Conservation (phyloP, 495 filamentous ascomycete species). For the Tetracladium marchalianum region DNA sequence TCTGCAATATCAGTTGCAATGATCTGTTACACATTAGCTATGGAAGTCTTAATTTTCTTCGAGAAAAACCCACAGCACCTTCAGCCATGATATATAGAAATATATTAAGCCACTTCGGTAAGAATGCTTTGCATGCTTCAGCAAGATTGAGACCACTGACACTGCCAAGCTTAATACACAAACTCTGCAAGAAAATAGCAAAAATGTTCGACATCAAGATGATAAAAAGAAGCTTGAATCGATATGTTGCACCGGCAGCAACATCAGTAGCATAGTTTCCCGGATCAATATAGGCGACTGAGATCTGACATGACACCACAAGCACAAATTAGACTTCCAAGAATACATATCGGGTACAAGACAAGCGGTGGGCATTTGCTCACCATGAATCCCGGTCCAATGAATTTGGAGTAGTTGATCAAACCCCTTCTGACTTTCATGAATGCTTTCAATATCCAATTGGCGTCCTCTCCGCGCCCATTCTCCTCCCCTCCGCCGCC, state of each 20-base stretch:
- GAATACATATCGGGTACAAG: too few species aligned
- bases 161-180: slow-evolving; percentile 78
- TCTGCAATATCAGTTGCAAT: slow-evolving; percentile 89
- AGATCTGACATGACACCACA: slow-evolving; percentile 5
- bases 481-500: not conserved
- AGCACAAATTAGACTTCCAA: not conserved
- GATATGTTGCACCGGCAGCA: slow-evolving; percentile 55
- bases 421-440: slow-evolving; percentile 28
- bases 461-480: not conserved
- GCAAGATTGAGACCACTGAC: slow-evolving; percentile 77
- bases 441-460: slow-evolving; percentile 5
- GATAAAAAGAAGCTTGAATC: slow-evolving; percentile 66
- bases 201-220: slow-evolving; percentile 77
- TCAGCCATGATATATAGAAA: slow-evolving; percentile 67
- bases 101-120: slow-evolving; percentile 69
- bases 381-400: slow-evolving; percentile 77
- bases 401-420: slow-evolving; percentile 60
- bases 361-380: slow-evolving; percentile 8
- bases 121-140: slow-evolving; percentile 64
- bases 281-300: slow-evolving; percentile 56
- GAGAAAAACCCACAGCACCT: slow-evolving; percentile 34
- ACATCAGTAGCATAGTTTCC: slow-evolving; percentile 84
- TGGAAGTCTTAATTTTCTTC: not conserved
- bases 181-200: slow-evolving; percentile 71
- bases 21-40: slow-evolving; percentile 32